Conservation (phyloP, 2,329 filamentous ascomycete species). For the Emmonsiellopsis sp. region DNA sequence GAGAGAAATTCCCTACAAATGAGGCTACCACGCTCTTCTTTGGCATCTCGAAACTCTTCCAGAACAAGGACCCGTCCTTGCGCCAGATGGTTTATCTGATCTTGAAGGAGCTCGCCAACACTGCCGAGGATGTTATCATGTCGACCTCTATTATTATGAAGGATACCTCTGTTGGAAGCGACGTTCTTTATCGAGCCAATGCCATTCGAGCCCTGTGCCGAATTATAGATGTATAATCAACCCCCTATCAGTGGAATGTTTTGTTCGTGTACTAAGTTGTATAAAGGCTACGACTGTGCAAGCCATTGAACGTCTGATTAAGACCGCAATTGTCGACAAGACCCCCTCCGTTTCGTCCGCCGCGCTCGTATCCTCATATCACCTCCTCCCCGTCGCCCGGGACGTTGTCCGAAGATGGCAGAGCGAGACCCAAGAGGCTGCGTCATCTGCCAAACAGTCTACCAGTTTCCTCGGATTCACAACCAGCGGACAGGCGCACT, state of each 20-base stretch:
- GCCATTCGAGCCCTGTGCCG: constrained; percentile 91
- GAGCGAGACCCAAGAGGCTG: constrained; percentile 95
- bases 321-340: constrained; percentile 98
- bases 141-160: constrained; percentile 99
- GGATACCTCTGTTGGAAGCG: constrained; percentile 90
- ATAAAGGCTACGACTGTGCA: constrained; percentile 81
- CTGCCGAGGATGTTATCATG: constrained; percentile 98
- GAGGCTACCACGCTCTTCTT: constrained; percentile 98
- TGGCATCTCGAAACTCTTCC: constrained; percentile 97
- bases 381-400: constrained; percentile 88
- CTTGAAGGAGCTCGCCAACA: constrained; percentile 93
- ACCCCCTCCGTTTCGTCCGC: constrained; percentile 95
- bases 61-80: constrained; percentile 96
- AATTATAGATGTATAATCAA: constrained; percentile 74
- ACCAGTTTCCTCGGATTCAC: constrained; percentile 88
- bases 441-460: constrained; percentile 78
- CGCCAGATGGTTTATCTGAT: constrained; percentile 98
- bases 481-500: constrained; percentile 64
- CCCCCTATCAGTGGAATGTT: not conserved
- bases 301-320: constrained; percentile 96
- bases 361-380: constrained; percentile 91
- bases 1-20: constrained; percentile 92
- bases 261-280: constrained; percentile 11
- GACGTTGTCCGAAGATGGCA: constrained; percentile 97
- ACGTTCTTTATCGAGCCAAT: constrained; percentile 89